A percentile compares a stretch with the other conserved stretches of the same genome.
Conservation (phyloP, 2,329 filamentous ascomycete genomes). For the Fusarium stilboides region DNA sequence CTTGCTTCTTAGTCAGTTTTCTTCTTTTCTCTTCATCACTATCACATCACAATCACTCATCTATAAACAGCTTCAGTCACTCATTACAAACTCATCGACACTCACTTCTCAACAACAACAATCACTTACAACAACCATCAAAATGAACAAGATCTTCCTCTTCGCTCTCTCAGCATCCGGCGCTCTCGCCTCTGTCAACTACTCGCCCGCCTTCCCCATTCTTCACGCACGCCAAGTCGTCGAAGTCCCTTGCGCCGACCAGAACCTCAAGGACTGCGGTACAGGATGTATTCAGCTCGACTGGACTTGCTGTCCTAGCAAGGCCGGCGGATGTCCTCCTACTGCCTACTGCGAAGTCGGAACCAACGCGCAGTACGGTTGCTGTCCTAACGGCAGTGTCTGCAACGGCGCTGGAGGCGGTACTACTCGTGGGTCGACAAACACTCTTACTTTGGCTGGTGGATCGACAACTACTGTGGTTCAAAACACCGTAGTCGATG, state of each 20-base stretch:
- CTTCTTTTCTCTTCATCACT: conserved; percentile 1
- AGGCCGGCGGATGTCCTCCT: conserved; percentile 48
- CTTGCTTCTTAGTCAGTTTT: conserved; percentile 21
- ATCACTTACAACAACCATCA: not conserved
- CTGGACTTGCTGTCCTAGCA: conserved; percentile 53
- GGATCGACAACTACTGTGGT: conserved; percentile 28
- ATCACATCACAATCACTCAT: conserved; percentile 12
- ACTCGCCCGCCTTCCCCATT: conserved; percentile 30
- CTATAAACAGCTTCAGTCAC: conserved; percentile 4
- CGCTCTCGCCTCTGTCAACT: conserved; percentile 33
- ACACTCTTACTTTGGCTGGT: conserved; percentile 29
- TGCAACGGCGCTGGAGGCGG: conserved; percentile 51
- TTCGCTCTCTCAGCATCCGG: conserved; percentile 41
- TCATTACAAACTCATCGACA: not conserved
- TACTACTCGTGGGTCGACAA: conserved; percentile 30
- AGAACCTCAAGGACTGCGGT: conserved; percentile 49
- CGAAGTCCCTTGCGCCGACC: conserved; percentile 44
- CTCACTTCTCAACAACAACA: conserved; percentile 9
- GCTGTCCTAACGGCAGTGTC: conserved; percentile 50
- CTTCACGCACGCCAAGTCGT: conserved; percentile 43
- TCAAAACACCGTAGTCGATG: not conserved
- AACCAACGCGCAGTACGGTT: conserved; percentile 48
- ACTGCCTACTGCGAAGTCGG: conserved; percentile 47
- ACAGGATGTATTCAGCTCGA: conserved; percentile 48
- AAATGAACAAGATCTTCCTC: conserved; percentile 50